Conservation (phyloP, 331 rosid genomes). For the Malus hybrid region DNA sequence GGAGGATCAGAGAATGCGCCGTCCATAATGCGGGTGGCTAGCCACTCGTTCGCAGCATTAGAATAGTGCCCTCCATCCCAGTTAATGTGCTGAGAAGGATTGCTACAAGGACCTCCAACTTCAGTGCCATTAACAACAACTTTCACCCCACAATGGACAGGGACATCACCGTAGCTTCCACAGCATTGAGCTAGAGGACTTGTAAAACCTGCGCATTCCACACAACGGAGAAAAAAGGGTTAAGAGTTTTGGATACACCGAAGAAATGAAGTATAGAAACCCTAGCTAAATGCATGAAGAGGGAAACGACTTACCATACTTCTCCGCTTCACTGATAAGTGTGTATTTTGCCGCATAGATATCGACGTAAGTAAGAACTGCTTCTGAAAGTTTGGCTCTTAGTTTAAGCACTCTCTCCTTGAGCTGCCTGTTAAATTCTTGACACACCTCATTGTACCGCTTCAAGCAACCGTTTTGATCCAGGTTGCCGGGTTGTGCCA, state of each 20-base stretch:
- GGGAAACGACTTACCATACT: constrained; percentile 8
- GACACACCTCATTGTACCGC: constrained; percentile 13
- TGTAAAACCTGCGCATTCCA: constrained; percentile 1
- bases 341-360: constrained; percentile 2
- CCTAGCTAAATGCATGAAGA: background rate
- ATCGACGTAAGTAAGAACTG: constrained; percentile 3
- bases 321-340: constrained; percentile 10
- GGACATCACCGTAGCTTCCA: background rate
- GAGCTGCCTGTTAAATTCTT: constrained; percentile 16
- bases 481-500: background rate
- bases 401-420: constrained; percentile 4
- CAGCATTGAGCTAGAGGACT: constrained; percentile 10
- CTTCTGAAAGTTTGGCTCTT: constrained; percentile 2
- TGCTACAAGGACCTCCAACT: constrained; percentile 3
- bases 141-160: background rate
- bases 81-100: constrained; percentile 13
- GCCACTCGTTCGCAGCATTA: constrained; percentile 20
- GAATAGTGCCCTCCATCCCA: constrained; percentile 20
- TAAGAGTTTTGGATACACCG: background rate
- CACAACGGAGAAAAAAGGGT: background rate
- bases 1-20: constrained; percentile 17
- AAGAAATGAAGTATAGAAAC: background rate
- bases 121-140: constrained; percentile 6
- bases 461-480: constrained; percentile 19
- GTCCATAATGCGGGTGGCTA: background rate